Conservation (phyloP, 139 green algal species). For the Picochlorum sp. region DNA sequence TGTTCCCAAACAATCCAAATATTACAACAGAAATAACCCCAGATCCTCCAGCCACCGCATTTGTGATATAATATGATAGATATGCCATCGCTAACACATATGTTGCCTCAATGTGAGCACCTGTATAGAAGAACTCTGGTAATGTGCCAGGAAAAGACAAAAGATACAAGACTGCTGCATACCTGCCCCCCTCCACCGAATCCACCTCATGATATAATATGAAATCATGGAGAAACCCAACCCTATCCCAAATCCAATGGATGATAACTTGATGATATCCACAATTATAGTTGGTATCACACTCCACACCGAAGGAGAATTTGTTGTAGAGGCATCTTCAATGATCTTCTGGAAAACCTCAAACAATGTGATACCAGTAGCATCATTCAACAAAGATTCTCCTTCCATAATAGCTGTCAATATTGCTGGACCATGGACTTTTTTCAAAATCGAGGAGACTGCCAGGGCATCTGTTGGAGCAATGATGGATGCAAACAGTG, state of each 20-base stretch:
- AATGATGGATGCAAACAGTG: conserved; percentile 65
- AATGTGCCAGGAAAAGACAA: too few relatives aligned
- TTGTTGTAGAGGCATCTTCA: not conserved
- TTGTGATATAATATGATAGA: conserved; percentile 68
- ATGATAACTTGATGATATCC: conserved; percentile 19
- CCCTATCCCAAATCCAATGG: conserved; percentile 50
- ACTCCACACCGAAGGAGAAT: conserved; percentile 21
- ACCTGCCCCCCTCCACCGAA: conserved; percentile 40
- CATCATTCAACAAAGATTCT: conserved; percentile 81
- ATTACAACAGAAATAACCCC: conserved; percentile 81
- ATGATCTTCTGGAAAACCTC: conserved; percentile 57
- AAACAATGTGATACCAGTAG: conserved; percentile 70
- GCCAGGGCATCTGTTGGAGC: conserved; percentile 73
- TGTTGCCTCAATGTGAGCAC: conserved; percentile 39
- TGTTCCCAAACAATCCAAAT: conserved; percentile 72
- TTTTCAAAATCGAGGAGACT: conserved; percentile 50
- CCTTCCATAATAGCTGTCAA: conserved; percentile 69
- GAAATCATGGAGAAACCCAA: conserved; percentile 40
- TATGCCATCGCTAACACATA: conserved; percentile 65
- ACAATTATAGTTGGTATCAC: conserved; percentile 19
- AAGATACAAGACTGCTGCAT: not conserved
- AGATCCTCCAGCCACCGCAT: conserved; percentile 31
- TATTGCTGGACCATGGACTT: conserved; percentile 49
- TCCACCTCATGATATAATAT: conserved; percentile 40
- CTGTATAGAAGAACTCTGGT: too few relatives aligned